Conservation (phyloP, 495 filamentous ascomycete species). For the Penicillium atrosanguineum region DNA sequence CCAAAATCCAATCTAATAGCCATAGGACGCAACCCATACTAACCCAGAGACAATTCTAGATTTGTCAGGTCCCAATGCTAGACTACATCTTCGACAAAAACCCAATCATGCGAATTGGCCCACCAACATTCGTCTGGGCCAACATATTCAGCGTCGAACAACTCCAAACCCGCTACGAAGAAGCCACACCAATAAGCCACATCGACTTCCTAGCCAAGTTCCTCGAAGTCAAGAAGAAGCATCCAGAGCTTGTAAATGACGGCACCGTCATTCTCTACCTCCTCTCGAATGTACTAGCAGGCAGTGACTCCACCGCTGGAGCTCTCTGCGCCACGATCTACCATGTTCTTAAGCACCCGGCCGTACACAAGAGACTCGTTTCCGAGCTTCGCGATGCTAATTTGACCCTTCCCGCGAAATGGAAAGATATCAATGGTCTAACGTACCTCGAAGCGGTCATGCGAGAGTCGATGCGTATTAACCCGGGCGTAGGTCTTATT, state of each 20-base stretch:
- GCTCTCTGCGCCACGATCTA: slow-evolving; percentile 39
- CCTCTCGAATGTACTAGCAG: slow-evolving; percentile 31
- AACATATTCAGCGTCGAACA: slow-evolving; percentile 22
- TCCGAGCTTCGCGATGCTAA: slow-evolving; percentile 24
- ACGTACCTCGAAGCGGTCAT: slow-evolving; percentile 66
- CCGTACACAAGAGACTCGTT: slow-evolving; percentile 22
- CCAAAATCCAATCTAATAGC: not conserved
- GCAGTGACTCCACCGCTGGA: slow-evolving; percentile 35
- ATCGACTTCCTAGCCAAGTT: slow-evolving; percentile 25
- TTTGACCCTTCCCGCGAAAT: slow-evolving; percentile 12
- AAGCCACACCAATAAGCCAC: not conserved
- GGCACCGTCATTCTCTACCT: slow-evolving; percentile 22
- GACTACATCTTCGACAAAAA: slow-evolving; percentile 24
- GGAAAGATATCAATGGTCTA: slow-evolving; percentile 31
- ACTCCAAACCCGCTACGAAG: slow-evolving; percentile 16
- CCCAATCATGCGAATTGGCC: slow-evolving; percentile 21
- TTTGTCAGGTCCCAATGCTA: slow-evolving; percentile 23
- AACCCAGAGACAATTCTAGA: slow-evolving; percentile 5
- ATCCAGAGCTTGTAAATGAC: slow-evolving; percentile 23
- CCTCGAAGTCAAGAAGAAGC: slow-evolving; percentile 21
- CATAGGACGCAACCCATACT: not conserved
- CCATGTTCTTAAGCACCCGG: slow-evolving; percentile 33
- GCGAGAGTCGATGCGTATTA: slow-evolving; percentile 66
- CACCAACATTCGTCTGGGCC: slow-evolving; percentile 25
- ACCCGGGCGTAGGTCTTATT: slow-evolving; percentile 59